Base-by-base conservation (phyloP, 148 eudicot genomes). In the Bassia scoparia region DNA sequence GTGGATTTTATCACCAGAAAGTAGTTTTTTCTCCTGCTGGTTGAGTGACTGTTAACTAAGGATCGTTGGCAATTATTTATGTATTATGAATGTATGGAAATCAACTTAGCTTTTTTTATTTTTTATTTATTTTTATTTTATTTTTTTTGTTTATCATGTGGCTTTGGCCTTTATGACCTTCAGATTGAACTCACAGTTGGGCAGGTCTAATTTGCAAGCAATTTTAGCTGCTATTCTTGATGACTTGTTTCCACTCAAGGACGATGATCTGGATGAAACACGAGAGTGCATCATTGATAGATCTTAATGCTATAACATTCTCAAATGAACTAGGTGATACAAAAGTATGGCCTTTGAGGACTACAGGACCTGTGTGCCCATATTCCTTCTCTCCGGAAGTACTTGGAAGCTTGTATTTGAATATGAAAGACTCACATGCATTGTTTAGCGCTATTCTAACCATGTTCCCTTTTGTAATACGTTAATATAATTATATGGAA, bases 191-290 rank as follows among this genome's bases (percentile, higher is more conserved):
- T 81, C 76, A 70, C 79, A 80, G 82, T 74, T 80, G 70, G 78
- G 64, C 87, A 94, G 98, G 86, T 87, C 97, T 72, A 91, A 91
- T 75, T 77, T 88, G 73, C 93, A 88, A 89, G 89, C 83, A 60
- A 91, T 83, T 41, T 71, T 88, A 77, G 78, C 77, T 52, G 83
- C 87, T 53, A 77, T 94, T 75, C 77, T 91, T 63, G 87, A 77
- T 72, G 86, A 87, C 77, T 65, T 91, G 62, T 85, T 88, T 80
- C 63, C 88, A 43, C 58, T 61, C 38, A 72, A 71, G 58, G 69
- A 74, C 31, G 15, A 49, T 9, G 84, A 81, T 69, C 84, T 61
- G 83, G 58, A 75, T 77, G 38, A 79, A 70, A 62, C 88, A 55
- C 76, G 69, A 62, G 68, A 62, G 48, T 82, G 81, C 69, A 48